These are phyloP conservation scores for Neurospora sp. DNA, from an alignment of 495 filamentous ascomycete species.

Conservation along the genomic window DNA sequence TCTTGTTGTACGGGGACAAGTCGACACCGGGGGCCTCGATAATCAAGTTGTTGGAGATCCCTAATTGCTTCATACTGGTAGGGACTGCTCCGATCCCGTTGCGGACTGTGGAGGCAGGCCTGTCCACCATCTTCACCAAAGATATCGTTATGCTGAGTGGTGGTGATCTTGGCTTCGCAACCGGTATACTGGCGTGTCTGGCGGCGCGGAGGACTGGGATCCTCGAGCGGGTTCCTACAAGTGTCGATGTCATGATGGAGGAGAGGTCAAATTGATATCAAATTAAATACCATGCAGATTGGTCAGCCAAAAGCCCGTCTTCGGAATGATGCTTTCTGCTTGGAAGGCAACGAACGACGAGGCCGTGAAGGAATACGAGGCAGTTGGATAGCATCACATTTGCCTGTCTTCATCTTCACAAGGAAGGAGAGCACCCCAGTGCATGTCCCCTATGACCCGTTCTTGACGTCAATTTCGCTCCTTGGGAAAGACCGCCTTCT, in stretches of 20 bases:
- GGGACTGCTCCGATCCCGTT: not conserved
- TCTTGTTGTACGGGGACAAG: conserved; percentile 34
- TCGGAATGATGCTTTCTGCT: not conserved
- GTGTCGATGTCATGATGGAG: not conserved
- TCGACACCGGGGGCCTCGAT: conserved; percentile 36
- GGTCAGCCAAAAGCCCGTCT: not conserved
- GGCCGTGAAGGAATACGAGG: not conserved
- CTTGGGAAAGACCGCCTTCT: not conserved
- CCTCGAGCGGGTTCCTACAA: not conserved
- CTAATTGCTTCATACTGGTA: conserved; percentile 11
- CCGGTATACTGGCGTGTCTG: not conserved
- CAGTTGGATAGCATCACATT: not conserved
- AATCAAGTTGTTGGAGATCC: conserved; percentile 40
- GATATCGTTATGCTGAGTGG: not conserved
- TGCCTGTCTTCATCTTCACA: not conserved
- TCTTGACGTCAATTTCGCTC: not conserved
- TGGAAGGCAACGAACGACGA: not conserved
- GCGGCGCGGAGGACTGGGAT: not conserved
- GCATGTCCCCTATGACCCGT: not conserved
- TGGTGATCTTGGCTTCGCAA: not conserved
- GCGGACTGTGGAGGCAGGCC: not conserved
- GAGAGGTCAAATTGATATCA: not conserved
- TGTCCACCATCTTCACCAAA: not conserved
- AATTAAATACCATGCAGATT: not conserved
- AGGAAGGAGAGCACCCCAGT: not conserved